phyloP scores from a whole-genome alignment of 345 rosid species.

The Anastatica hierochuntica region DNA sequence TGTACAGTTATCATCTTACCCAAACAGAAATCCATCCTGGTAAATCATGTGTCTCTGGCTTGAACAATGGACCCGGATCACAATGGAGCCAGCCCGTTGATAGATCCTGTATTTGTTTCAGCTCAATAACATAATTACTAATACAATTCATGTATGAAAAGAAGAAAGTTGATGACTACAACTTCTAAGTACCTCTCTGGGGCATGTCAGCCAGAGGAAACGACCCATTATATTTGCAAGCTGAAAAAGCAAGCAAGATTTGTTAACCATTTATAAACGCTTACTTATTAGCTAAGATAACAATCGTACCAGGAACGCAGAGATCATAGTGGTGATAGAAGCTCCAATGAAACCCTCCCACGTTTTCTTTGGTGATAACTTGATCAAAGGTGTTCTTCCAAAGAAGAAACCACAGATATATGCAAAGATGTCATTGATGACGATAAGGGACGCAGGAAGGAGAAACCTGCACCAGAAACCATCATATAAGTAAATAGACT shows the following conservation, averaged over 20 bases:
- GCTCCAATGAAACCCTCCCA: conserved; percentile 99
- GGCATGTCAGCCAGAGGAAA: conserved; percentile 92
- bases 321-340: conserved; percentile 73
- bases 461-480: conserved; percentile 89
- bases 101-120: conserved; percentile 93
- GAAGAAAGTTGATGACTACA: no score
- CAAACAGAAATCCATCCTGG: conserved; percentile 57
- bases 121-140: no score
- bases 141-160: no score
- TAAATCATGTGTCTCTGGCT: conserved; percentile 53
- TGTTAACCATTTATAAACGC: no score
- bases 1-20: no score
- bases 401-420: conserved; percentile 91
- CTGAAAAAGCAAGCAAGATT: no score
- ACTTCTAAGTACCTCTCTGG: conserved; percentile 94
- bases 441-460: conserved; percentile 90
- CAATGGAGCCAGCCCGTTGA: conserved; percentile 91
- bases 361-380: conserved; percentile 94
- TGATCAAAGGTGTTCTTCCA: conserved; percentile 89
- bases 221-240: conserved; percentile 86
- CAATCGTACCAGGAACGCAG: conserved; percentile 82
- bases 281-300: not conserved
- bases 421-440: conserved; percentile 86
- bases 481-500: no score
- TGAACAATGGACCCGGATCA: conserved; percentile 88